Evolutionary conservation across 768 basidiomycete genomes (phyloP).

Genomic region (Hygrophorus russula): DNA sequence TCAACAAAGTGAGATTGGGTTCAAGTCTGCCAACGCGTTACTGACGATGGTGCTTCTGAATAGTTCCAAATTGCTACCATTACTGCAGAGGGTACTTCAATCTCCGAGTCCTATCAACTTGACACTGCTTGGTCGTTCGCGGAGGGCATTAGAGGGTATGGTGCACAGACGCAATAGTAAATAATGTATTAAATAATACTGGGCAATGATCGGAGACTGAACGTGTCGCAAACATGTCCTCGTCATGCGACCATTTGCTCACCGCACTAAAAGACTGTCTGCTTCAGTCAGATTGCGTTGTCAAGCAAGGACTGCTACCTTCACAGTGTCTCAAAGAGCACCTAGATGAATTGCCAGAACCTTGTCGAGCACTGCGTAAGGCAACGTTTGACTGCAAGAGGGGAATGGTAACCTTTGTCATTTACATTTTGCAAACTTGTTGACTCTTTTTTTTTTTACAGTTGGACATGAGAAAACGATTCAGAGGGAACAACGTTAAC

Average conservation of each 20-base stretch:
- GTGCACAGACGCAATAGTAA: slow-evolving; percentile 77
- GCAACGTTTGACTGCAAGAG: slow-evolving; percentile 88
- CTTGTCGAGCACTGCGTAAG: slow-evolving; percentile 68
- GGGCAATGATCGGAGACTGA: too few species aligned
- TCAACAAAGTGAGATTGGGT: slow-evolving; percentile 68
- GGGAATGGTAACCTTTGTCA: slow-evolving; percentile 53
- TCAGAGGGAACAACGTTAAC: slow-evolving; percentile 61
- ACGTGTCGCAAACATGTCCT: slow-evolving; percentile 42
- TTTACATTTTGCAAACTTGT: background rate
- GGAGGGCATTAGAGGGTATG: slow-evolving; percentile 85
- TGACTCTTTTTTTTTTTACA: slow-evolving; percentile 14
- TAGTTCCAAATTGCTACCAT: slow-evolving; percentile 95
- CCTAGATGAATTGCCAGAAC: slow-evolving; percentile 63
- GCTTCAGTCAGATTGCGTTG: slow-evolving; percentile 78
- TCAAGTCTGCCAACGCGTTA: background rate
- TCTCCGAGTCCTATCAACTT: slow-evolving; percentile 68
- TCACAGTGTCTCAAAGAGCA: slow-evolving; percentile 79
- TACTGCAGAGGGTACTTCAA: slow-evolving; percentile 60
- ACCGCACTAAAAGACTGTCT: slow-evolving; percentile 76
- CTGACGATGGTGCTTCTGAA: background rate
- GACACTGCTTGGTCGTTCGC: slow-evolving; percentile 89
- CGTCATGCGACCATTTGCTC: slow-evolving; percentile 69
- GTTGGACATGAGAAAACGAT: slow-evolving; percentile 81
- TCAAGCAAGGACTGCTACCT: slow-evolving; percentile 67
- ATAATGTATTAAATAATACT: background rate